Evolutionary conservation across 179 eudicot genomes (phyloP), one percentile per base, ranked within the genome.

Genomic region (Patellifolia procumbens): DNA sequence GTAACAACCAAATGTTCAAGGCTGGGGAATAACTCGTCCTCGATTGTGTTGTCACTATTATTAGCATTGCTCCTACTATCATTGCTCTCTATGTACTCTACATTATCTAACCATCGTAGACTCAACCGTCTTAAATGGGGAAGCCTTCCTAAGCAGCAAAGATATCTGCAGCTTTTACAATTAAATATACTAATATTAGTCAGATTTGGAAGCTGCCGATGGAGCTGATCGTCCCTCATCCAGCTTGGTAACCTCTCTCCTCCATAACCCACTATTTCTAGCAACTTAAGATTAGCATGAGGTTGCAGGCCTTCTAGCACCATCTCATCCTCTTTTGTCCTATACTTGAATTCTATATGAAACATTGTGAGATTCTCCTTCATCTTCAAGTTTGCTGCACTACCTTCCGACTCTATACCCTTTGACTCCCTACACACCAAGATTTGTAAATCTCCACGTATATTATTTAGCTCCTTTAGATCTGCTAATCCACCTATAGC

Each of bases 231-330:
- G 39, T 60, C 39, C 3, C 13, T 42, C 67, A 73, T 26, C 73
- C 78, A 66, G 13, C 53, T 9, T 37, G 78, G 78, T 48, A 75
- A 67, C 28, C 29, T 75, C 73, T 37, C 35, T 8, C 55, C 73
- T 26, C 11, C 48, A 34, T 75, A 67, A 1, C 37, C 26, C 1
- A 7, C 4, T 62, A 75, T 75, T 2, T 0, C 13, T 55, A 66
- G 60, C 0, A 2, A 0, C 17, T 16, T 28, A 9, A 75, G 39
- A 67, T 75, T 37, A 15, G 65, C 5, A 28, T 42, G 16, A 29
- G 65, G 78, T 20, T 53, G 32, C 7, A 75, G 52, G 24, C 22
- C 35, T 42, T 75, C 42, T 15, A 66, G 34, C 53, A 75, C 2
- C 61, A 48, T 48, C 71, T 64, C 70, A 2, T 53, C 28, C 8